These are phyloP conservation scores for Allomyces macrogynus DNA, from an alignment of 192 early-diverging fungal species.

Conservation along the genomic window DNA sequence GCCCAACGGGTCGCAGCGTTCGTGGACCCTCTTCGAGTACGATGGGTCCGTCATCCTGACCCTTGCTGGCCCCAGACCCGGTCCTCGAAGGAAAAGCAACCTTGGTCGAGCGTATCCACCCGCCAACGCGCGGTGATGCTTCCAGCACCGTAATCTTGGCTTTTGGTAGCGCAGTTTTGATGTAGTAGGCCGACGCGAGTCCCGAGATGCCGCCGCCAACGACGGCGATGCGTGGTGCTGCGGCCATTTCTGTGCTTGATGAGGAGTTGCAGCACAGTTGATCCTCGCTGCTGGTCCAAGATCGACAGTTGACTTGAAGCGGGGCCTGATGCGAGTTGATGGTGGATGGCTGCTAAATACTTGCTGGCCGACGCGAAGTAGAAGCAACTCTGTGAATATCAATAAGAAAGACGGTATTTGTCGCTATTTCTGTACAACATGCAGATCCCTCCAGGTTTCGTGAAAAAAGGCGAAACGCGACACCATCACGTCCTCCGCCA, in stretches of 20 bases:
- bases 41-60: slow-evolving; percentile 3
- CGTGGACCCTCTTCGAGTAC: slow-evolving; percentile 65
- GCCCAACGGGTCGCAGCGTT: slow-evolving; percentile 50
- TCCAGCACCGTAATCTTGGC: slow-evolving; percentile 55
- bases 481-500: no score
- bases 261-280: no score
- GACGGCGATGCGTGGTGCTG: slow-evolving; percentile 35
- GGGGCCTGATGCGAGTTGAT: no score
- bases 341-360: no score
- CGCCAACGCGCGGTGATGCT: slow-evolving; percentile 44
- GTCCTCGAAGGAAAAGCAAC: slow-evolving; percentile 6
- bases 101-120: slow-evolving; percentile 61
- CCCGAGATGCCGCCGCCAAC: slow-evolving; percentile 85
- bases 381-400: no score
- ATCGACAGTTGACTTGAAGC: no score
- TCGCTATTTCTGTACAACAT: no score
- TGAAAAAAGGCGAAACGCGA: no score
- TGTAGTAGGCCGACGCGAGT: slow-evolving; percentile 62
- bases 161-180: slow-evolving; percentile 24
- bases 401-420: no score
- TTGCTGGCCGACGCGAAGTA: no score
- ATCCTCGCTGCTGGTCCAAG: no score
- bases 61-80: background rate
- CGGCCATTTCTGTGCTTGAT: slow-evolving; percentile 6
- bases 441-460: no score